A percentile compares a stretch with the other conserved stretches of the same genome.
Conservation (phyloP, 805 yeast species). For the Zygosaccharomyces gambellarensis region DNA sequence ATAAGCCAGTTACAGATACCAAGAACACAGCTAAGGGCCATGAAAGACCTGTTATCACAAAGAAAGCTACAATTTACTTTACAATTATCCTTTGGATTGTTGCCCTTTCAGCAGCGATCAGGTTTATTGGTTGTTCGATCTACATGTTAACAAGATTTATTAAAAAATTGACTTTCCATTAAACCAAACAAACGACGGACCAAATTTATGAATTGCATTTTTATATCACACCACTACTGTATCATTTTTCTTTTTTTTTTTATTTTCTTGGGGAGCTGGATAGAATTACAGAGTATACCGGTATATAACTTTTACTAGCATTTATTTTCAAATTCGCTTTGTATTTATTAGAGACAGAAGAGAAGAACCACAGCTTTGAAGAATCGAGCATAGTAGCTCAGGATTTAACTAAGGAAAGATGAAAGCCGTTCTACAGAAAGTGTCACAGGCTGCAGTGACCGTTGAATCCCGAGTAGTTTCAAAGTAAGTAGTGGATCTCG, state of each 20-base stretch:
- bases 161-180: conserved; percentile 19
- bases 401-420: conserved; percentile 35
- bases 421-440: conserved; percentile 90
- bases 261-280: not conserved
- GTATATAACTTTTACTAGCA: not conserved
- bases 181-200: not conserved
- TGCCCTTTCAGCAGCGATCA: conserved; percentile 79
- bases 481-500: conserved; percentile 36
- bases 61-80: conserved; percentile 63
- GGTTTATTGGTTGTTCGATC: conserved; percentile 69
- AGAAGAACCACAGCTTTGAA: not conserved
- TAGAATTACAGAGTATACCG: not conserved
- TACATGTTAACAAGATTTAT: conserved; percentile 44
- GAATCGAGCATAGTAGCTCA: not conserved
- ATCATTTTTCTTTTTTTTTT: not conserved
- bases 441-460: conserved; percentile 80
- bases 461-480: conserved; percentile 72
- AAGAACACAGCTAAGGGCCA: conserved; percentile 8
- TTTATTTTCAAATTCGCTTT: not conserved
- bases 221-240: not conserved
- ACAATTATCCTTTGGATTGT: conserved; percentile 89
- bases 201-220: not conserved
- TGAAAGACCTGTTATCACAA: conserved; percentile 25
- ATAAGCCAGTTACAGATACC: conserved; percentile 13
- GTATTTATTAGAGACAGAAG: not conserved